Evolutionary conservation across 1,284 basidiomycete genomes (phyloP).

Genomic region (Fomitopsis schrenkii): DNA sequence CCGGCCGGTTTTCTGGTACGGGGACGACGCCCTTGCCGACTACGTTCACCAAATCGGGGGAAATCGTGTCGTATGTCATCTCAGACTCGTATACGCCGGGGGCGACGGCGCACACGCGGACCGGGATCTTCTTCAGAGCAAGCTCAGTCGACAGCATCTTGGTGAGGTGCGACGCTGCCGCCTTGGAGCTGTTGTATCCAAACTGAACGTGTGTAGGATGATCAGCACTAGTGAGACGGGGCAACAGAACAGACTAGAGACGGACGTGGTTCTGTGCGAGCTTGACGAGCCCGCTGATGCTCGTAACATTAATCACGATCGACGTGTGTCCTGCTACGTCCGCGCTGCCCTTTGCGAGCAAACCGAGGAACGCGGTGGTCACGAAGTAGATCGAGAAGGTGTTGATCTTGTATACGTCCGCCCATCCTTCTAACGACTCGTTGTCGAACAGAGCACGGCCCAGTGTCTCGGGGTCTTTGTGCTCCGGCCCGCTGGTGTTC

Average conservation of each 20-base stretch:
- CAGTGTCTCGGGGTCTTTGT: conserved; percentile 56
- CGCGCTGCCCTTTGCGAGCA: conserved; percentile 66
- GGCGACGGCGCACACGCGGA: conserved; percentile 70
- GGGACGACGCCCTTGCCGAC: conserved; percentile 53
- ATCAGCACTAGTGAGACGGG: background rate
- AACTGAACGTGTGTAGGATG: conserved; percentile 42
- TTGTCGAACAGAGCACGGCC: conserved; percentile 63
- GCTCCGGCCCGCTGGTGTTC: conserved; percentile 50
- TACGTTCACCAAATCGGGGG: conserved; percentile 30
- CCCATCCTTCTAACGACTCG: conserved; percentile 62
- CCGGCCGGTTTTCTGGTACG: conserved; percentile 58
- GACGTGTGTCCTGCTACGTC: conserved; percentile 55
- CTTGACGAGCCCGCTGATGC: conserved; percentile 67
- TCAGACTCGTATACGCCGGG: conserved; percentile 74
- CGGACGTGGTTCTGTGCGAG: conserved; percentile 71
- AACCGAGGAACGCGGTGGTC: conserved; percentile 69
- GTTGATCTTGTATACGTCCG: conserved; percentile 58
- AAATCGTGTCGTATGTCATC: conserved; percentile 59
- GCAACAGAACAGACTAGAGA: conserved; percentile 4
- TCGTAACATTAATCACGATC: conserved; percentile 71
- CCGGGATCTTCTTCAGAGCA: conserved; percentile 58
- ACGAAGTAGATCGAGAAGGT: conserved; percentile 71
- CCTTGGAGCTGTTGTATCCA: conserved; percentile 76
- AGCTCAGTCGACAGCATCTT: conserved; percentile 74
- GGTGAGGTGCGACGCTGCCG: conserved; percentile 69